Conservation (phyloP, 176 grass and related monocot genomes). For the Phoenix roebelenii region DNA sequence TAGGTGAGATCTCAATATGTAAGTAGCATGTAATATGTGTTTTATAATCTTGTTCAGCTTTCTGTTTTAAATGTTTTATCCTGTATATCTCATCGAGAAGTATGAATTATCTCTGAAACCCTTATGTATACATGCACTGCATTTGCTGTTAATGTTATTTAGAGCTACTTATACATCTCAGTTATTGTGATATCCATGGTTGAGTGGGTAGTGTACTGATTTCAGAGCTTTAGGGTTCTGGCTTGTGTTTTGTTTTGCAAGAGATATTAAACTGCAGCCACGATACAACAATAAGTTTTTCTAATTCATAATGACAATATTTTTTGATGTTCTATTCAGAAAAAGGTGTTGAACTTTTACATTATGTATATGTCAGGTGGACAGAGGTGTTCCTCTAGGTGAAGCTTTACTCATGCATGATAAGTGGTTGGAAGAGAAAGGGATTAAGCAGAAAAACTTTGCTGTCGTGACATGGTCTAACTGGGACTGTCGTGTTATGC, state of each 20-base stretch:
- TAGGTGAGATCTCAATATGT: too few species aligned
- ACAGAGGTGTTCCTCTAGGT: slow-evolving; percentile 88
- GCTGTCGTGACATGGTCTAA: slow-evolving; percentile 91
- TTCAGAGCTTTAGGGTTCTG: too few species aligned
- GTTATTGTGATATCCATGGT: too few species aligned
- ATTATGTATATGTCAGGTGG: slow-evolving; percentile 40
- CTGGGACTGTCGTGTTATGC: slow-evolving; percentile 90
- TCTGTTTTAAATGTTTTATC: too few species aligned
- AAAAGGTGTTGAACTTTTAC: not conserved
- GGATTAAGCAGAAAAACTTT: slow-evolving; percentile 89
- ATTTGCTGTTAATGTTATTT: not conserved
- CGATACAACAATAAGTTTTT: not conserved
- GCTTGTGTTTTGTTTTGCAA: too few species aligned
- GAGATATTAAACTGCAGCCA: too few species aligned
- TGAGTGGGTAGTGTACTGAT: too few species aligned
- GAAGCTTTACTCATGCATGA: slow-evolving; percentile 99
- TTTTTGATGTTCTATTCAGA: not conserved
- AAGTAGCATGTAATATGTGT: too few species aligned
- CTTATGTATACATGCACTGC: too few species aligned
- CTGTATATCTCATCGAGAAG: too few species aligned
- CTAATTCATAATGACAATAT: not conserved
- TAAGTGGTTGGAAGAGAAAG: slow-evolving; percentile 96
- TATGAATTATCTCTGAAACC: too few species aligned
- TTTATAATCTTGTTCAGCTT: too few species aligned
- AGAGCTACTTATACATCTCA: not conserved